Base-by-base conservation (phyloP, 108 stramenopile genomes). In the Chaetoceros muelleri region DNA sequence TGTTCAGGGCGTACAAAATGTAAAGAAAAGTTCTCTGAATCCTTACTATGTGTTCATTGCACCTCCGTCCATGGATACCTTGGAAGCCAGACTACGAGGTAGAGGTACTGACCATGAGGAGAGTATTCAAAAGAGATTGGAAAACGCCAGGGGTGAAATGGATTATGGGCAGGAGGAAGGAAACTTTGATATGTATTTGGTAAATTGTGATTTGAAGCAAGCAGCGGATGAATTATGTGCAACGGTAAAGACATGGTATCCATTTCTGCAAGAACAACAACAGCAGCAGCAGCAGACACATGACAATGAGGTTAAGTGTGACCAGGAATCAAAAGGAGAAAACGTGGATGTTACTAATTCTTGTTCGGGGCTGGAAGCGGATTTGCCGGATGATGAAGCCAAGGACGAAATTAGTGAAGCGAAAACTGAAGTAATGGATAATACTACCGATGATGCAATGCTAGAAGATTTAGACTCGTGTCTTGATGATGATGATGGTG, bases 21-120 rank as follows among this genome's bases (percentile, higher is more conserved):
- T 93, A 18, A 88, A 86, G 51, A 56, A 66, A 52, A 65, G 70
- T 50, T 50, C 51, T 18, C 52, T 82, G 8, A 58, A 67, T 53
- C 63, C 75, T 0, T 44, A 68, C 17, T 87, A 74, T 52, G 55
- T 90, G 22, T 94, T 88, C 58, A 77, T 94, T 34, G 65, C 76
- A 17, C 84, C 92, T 0, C 92, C 92, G 1, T 78, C 78, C 13
- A 65, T 88, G 64, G 85, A 81, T 23, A 67, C 53, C 28, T 63
- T 93, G 46, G 86, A 86, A 60, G 40, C 49, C 8, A 65, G 92
- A 0, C 61, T 93, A 3, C 69, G 83, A 25, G 79, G 60, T 27
- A 66, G 85, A 5, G 81, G 77, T 24, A 89, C 85, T 28, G 92
- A 91, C 58, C 68, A 49, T 2, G 85, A 88, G 44, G 85, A 84